Base-by-base conservation (phyloP, 805 yeast species). In the Saturnispora saitoi region DNA sequence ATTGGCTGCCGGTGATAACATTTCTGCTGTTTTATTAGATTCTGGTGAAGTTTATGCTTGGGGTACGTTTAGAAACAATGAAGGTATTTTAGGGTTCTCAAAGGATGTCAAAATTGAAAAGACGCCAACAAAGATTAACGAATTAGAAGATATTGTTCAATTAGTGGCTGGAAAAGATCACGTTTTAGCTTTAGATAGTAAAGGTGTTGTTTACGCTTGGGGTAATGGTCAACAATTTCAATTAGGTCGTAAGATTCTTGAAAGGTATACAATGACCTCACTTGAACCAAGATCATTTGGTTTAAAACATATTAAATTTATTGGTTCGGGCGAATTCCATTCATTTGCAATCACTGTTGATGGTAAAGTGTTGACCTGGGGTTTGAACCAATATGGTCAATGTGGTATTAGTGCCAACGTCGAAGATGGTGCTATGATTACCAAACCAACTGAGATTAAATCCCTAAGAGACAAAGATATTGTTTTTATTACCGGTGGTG, bases 21-120 rank as follows among this genome's bases (percentile, higher is more conserved):
- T 91, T 51, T 85, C 95, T 37, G 90, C 91, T 15, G 87, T 81
- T 2, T 67, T 93, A 50, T 76, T 82, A 36, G 83, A 78, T 42
- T 81, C 79, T 47, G 98, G 99, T 32, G 87, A 85, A 36, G 89
- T 95, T 9, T 93, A 82, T 65, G 95, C 97, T 0, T 93, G 99
- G 98, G 99, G 99, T 34, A 86, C 96, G 19, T 93, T 93, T 70
- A 83, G 93, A 68, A 81, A 89, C 63, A 86, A 86, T 58, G 98
- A 93, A 67, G 99, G 99, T 48, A 71, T 83, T 37, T 73, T 91
- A 49, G 96, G 96, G 2, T 93, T 86, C 67, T 76, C 78, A 55
- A 80, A 80, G 51, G 75, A 78, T 44, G 75, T 79, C 34, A 66
- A 72, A 53, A 66, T 80, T 43, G 98, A 93, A 67, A 69, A 58